A percentile compares a stretch with the other conserved stretches of the same genome.
These are phyloP conservation scores for Aaosphaeria arxii DNA, from an alignment of 2,329 filamentous ascomycete species.

Conservation along the genomic window DNA sequence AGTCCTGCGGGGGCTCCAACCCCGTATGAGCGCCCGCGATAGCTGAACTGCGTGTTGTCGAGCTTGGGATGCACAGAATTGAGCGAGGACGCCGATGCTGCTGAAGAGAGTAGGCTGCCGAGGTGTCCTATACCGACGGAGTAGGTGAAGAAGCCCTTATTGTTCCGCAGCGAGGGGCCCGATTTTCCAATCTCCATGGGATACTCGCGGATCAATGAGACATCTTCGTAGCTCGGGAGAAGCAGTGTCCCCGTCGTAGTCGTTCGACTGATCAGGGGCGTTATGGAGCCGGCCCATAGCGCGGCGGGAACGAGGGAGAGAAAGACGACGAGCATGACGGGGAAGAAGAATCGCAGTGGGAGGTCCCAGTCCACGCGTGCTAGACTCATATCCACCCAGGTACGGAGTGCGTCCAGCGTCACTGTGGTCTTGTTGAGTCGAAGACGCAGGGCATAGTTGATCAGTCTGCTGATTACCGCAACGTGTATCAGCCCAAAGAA, in stretches of 20 bases:
- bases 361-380: slow-evolving; percentile 25
- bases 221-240: slow-evolving; percentile 20
- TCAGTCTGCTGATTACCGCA: slow-evolving; percentile 22
- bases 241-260: slow-evolving; percentile 13
- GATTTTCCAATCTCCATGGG: slow-evolving; percentile 21
- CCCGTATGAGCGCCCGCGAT: slow-evolving; percentile 39
- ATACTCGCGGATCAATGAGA: slow-evolving; percentile 25
- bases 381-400: slow-evolving; percentile 25
- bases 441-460: slow-evolving; percentile 26
- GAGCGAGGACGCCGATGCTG: slow-evolving; percentile 16
- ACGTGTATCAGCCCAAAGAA: slow-evolving; percentile 27
- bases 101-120: slow-evolving; percentile 19
- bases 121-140: slow-evolving; percentile 21
- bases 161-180: slow-evolving; percentile 18
- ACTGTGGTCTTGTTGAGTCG: slow-evolving; percentile 20
- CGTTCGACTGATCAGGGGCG: slow-evolving; percentile 17
- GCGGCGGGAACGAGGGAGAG: slow-evolving; percentile 23
- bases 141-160: slow-evolving; percentile 25
- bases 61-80: slow-evolving; percentile 19
- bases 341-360: slow-evolving; percentile 26
- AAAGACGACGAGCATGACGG: slow-evolving; percentile 16
- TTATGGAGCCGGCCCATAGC: slow-evolving; percentile 28
- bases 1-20: slow-evolving; percentile 40
- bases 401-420: slow-evolving; percentile 22
- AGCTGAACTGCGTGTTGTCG: slow-evolving; percentile 26